phyloP scores from a whole-genome alignment of 2,329 filamentous ascomycete genomes.

The Dendryphion nanum region DNA sequence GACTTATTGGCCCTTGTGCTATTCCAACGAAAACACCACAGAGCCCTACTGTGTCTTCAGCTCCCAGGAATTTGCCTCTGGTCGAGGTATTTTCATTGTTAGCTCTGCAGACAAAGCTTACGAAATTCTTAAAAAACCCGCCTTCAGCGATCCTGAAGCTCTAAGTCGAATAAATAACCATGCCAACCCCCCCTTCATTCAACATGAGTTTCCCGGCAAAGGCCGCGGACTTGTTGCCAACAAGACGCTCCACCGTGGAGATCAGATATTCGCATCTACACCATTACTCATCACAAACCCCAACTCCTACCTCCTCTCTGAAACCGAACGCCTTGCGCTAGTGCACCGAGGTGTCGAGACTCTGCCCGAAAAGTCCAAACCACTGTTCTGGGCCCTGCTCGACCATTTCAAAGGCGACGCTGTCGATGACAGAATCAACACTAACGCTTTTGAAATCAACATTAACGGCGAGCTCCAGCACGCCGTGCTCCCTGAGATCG shows the following conservation, averaged over 20 bases:
- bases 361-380: conserved; percentile 18
- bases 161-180: conserved; percentile 22
- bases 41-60: conserved; percentile 32
- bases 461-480: conserved; percentile 23
- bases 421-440: conserved; percentile 34
- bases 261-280: conserved; percentile 34
- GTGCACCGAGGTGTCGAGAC: conserved; percentile 25
- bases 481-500: conserved; percentile 34
- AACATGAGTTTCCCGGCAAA: conserved; percentile 31
- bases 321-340: conserved; percentile 24
- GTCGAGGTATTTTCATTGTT: conserved; percentile 32
- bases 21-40: conserved; percentile 20
- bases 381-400: conserved; percentile 28
- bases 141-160: conserved; percentile 21
- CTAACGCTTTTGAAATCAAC: conserved; percentile 33
- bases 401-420: conserved; percentile 30
- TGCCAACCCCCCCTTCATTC: conserved; percentile 25
- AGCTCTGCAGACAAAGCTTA: conserved; percentile 25
- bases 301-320: conserved; percentile 20
- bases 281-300: conserved; percentile 30
- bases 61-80: conserved; percentile 27
- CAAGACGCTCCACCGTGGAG: conserved; percentile 32
- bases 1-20: conserved; percentile 35
- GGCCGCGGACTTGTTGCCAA: conserved; percentile 35
- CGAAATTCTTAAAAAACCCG: conserved; percentile 25